Conservation (phyloP, 2,329 filamentous ascomycete genomes). For the Fusarium nisikadoi region DNA sequence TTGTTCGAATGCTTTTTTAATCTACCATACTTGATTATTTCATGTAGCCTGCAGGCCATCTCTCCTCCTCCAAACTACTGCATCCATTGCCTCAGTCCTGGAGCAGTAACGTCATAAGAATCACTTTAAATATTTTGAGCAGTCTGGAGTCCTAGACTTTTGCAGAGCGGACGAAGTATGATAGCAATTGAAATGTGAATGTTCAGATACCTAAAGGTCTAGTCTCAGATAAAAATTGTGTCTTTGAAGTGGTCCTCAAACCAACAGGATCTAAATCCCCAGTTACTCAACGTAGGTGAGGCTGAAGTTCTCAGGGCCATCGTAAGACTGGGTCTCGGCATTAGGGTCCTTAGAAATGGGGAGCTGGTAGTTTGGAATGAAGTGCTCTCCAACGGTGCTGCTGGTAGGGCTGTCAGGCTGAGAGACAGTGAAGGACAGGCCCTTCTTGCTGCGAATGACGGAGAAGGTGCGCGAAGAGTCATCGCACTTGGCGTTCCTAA, state of each 20-base stretch:
- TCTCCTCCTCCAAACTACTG: too few relatives aligned
- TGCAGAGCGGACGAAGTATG: neutral
- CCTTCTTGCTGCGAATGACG: conserved; percentile 37
- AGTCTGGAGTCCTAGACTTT: too few relatives aligned
- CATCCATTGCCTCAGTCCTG: too few relatives aligned
- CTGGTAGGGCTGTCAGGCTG: conserved; percentile 43
- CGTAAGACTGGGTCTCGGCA: conserved; percentile 46
- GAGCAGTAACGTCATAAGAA: too few relatives aligned
- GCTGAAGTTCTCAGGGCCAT: conserved; percentile 38
- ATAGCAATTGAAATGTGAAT: neutral
- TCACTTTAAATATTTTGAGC: too few relatives aligned
- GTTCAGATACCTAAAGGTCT: neutral
- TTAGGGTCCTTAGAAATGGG: conserved; percentile 28
- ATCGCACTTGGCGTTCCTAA: conserved; percentile 44
- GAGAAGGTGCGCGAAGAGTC: conserved; percentile 46
- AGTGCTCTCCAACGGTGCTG: conserved; percentile 43
- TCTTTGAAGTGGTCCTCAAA: too few relatives aligned
- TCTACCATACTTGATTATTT: too few relatives aligned
- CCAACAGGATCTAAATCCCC: neutral
- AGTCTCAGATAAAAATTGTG: neutral
- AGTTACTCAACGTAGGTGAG: neutral
- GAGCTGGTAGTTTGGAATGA: conserved; percentile 36
- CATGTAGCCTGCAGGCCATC: too few relatives aligned
- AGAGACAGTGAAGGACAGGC: conserved; percentile 43
- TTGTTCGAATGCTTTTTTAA: too few relatives aligned